Base-by-base conservation (phyloP, 371 early-diverging fungal genomes). In the Rhizopus sp. region DNA sequence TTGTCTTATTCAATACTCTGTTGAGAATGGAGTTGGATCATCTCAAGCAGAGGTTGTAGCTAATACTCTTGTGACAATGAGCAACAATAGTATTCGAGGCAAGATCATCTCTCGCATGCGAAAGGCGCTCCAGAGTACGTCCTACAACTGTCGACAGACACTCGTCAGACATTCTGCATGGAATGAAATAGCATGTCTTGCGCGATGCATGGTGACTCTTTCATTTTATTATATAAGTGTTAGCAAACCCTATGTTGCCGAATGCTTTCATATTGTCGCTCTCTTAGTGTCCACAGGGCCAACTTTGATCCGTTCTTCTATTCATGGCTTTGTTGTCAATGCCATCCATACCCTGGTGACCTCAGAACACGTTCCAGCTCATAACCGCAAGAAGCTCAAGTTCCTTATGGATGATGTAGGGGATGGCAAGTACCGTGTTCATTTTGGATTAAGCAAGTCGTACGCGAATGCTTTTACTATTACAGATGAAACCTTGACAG, bases 291-390 rank as follows among this genome's bases (percentile, higher is more conserved):
- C 91, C 9, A 81, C 89, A 1, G 96, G 95, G 0, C 82, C 92
- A 0, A 86, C 91, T 0, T 66, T 90, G 31, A 87, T 94, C 50
- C 87, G 95, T 3, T 77, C 90, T 0, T 88, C 94, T 9, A 83
- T 95, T 7, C 95, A 94, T 62, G 94, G 93, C 7, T 78, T 93
- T 53, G 85, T 93, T 6, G 83, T 94, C 54, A 94, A 96, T 54
- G 73, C 88, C 32, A 86, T 96, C 23, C 96, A 95, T 59, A 80
- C 88, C 0, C 60, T 95, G 29, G 89, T 88, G 15, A 91, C 92
- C 16, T 80, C 81, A 17, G 73, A 74, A 15, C 75, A 80, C 7
- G 59, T 85, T 4, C 72, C 77, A 15, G 78, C 81, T 12, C 78
- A 68, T 16, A 78, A 83, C 52, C 64, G 82, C 23, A 65, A 81